Conservation (phyloP, 1,139 yeast genomes). For the Pichia sp. region DNA sequence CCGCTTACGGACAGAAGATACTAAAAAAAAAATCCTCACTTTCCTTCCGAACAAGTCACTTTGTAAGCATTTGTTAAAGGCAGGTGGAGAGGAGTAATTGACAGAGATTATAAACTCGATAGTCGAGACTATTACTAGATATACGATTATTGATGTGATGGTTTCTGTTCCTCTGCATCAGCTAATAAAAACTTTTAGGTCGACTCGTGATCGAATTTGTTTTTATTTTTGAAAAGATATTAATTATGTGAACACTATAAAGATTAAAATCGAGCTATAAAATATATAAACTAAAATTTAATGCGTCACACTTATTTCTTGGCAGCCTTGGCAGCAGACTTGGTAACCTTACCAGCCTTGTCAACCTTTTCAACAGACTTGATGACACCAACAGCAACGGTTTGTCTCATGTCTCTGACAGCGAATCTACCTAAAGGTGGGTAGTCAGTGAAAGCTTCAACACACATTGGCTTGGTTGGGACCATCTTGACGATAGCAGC, state of each 20-base stretch:
- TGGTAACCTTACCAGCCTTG: slow-evolving; percentile 95
- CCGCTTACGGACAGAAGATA: not conserved
- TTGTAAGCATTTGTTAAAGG: too few species aligned
- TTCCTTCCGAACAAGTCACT: not conserved
- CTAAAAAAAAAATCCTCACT: not conserved
- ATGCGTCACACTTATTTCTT: slow-evolving; percentile 64
- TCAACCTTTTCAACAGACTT: slow-evolving; percentile 95
- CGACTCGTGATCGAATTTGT: too few species aligned
- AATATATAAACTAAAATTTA: not conserved
- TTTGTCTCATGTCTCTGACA: slow-evolving; percentile 99
- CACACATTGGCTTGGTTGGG: slow-evolving; percentile 97
- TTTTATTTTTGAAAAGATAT: not conserved
- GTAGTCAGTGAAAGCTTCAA: slow-evolving; percentile 94
- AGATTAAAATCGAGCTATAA: slow-evolving; percentile 3
- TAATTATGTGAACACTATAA: slow-evolving; percentile 3
- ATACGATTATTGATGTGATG: too few species aligned
- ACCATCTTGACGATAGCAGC: slow-evolving; percentile 89
- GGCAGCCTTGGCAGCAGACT: slow-evolving; percentile 98
- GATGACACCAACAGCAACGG: slow-evolving; percentile 99
- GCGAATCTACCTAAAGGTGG: slow-evolving; percentile 99
- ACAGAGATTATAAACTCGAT: too few species aligned
- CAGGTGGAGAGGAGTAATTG: too few species aligned
- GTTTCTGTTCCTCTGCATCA: too few species aligned
- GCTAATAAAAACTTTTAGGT: too few species aligned
- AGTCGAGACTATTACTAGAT: too few species aligned